Base-by-base conservation (phyloP, 306 rosid genomes). In the Vicia sativa region DNA sequence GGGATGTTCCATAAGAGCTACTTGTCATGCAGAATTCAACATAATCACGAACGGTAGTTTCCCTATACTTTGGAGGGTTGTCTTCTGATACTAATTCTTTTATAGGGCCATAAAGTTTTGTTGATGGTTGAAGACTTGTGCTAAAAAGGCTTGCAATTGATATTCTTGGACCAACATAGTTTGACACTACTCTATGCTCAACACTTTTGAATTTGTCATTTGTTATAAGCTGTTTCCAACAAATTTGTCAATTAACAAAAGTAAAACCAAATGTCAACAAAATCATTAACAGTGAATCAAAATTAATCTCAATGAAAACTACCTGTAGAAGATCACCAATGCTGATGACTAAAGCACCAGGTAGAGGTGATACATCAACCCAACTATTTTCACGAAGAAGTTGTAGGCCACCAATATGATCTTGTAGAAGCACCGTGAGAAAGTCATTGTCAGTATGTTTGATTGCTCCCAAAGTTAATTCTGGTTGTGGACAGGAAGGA, bases 401-500 rank as follows among this genome's bases (percentile, higher is more conserved):
- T 82, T 85, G 90, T 54, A 85, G 82, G 7, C 85, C 90, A 12
- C 90, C 90, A 31, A 80, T 62, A n/a, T 79, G 83, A 29, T 85
- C 85, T 79, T 85, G 83, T 0, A 79, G 77, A 53, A 85, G 83
- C 68, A 85, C 25, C 1, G 87, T 82, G 71, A 85, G 9, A 56
- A 79, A 79, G 48, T 11, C 59, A 56, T 21, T 9, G 59, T 79
- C 87, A 7, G 78, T 1, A 16, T 45, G 52, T n/a, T n/a, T 45
- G 2, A 6, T 14, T 2, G 16, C 11, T 49, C 11, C 26, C 56
- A 49, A 18, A 9, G 55, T 78, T 15, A 81, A 41, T 45, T 81
- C 56, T 26, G 82, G 85, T 34, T 81, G 69, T 6, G 82, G 78
- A 43, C 82, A 78, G 0, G 82, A 18, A 3, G 78, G 86, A 67